These are phyloP conservation scores for Coniochaeta sp. DNA, from an alignment of 2,329 filamentous ascomycete species.

Conservation along the genomic window DNA sequence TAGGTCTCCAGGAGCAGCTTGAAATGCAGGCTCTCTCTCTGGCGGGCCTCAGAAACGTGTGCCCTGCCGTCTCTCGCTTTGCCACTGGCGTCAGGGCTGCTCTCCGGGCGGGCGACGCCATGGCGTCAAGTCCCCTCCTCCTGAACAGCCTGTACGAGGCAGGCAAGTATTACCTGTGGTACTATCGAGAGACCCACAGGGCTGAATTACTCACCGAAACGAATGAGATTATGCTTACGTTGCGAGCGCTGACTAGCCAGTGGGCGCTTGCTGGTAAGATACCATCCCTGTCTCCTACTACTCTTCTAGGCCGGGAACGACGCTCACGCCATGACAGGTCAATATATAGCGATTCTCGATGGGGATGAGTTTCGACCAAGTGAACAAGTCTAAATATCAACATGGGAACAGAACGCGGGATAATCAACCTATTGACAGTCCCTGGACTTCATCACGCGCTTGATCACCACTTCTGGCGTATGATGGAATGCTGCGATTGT, in stretches of 20 bases:
- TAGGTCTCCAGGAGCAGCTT: slow-evolving; percentile 6
- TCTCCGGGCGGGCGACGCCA: slow-evolving; percentile 2
- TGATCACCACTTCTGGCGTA: no score
- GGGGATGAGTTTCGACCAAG: no score
- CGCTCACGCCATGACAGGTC: no score
- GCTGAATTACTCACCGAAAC: not conserved
- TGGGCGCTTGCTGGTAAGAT: slow-evolving; percentile 6
- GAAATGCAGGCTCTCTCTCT: slow-evolving; percentile 7
- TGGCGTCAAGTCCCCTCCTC: slow-evolving; percentile 3
- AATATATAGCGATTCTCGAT: no score
- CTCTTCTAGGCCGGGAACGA: no score
- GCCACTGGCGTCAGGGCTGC: not conserved
- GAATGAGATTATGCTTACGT: not conserved
- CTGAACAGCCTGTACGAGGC: slow-evolving; percentile 7
- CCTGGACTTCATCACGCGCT: no score
- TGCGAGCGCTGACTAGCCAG: not conserved
- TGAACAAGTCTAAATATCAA: no score
- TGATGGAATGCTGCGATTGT: no score
- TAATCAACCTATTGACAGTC: no score
- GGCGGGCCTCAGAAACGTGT: slow-evolving; percentile 4
- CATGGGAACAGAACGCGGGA: no score
- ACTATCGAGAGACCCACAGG: slow-evolving; percentile 4
- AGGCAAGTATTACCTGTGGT: slow-evolving; percentile 5
- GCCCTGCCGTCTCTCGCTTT: not conserved
- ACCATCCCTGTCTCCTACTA: not conserved